Percentiles rank a stretch among this genome's conserved stretches.
phyloP scores from a whole-genome alignment of 306 rosid genomes.

The Lotus japonicus region DNA sequence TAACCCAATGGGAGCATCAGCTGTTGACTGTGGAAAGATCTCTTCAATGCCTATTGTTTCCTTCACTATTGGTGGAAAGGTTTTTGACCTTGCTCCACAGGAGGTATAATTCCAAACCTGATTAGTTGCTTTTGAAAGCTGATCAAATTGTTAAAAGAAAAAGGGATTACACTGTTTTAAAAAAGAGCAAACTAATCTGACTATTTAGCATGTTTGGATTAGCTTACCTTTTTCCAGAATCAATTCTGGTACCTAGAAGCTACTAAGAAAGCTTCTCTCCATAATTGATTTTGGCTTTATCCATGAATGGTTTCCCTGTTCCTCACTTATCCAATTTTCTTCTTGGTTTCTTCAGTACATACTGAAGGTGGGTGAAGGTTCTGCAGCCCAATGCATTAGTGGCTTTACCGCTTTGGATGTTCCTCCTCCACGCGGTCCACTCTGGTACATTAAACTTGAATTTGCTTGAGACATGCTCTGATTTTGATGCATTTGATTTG shows the following conservation, averaged over 20 bases:
- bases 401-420: conserved; percentile 73
- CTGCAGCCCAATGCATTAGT: conserved; percentile 79
- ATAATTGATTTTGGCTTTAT: background rate
- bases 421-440: conserved; percentile 96
- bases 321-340: conserved; percentile 10
- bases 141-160: background rate
- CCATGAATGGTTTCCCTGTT: background rate
- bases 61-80: conserved; percentile 69
- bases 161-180: background rate
- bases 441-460: conserved; percentile 49
- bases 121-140: background rate
- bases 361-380: conserved; percentile 69
- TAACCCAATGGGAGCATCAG: conserved; percentile 54
- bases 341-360: conserved; percentile 59
- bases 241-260: too few species aligned
- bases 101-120: conserved; percentile 48
- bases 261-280: too few species aligned
- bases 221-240: too few species aligned
- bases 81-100: conserved; percentile 53
- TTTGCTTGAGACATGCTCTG: too few species aligned
- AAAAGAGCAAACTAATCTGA: too few species aligned
- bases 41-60: conserved; percentile 71
- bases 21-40: conserved; percentile 59
- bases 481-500: conserved; percentile 15
- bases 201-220: too few species aligned